Percentiles rank a stretch among this genome's conserved stretches.
Evolutionary conservation across 108 stramenopile genomes (phyloP).

Genomic region (Pseudonitzschia multiseries): DNA sequence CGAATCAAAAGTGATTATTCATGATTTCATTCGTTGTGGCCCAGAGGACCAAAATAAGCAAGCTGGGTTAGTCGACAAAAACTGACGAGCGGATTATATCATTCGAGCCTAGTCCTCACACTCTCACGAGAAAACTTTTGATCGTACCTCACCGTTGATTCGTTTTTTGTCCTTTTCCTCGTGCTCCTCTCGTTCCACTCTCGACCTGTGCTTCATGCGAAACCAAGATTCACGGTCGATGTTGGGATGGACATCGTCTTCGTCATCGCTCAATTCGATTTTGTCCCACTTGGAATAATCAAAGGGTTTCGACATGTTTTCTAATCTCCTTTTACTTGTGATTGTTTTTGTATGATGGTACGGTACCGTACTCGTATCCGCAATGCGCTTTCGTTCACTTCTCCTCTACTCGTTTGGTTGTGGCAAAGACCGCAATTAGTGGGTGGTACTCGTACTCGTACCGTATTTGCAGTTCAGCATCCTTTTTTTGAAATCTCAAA

Average conservation of each 20-base stretch:
- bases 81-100: no score
- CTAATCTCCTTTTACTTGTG: background rate
- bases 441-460: no score
- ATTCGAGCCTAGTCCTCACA: no score
- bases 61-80: background rate
- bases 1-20: background rate
- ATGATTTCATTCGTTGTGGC: background rate
- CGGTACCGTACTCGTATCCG: background rate
- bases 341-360: background rate
- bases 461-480: no score
- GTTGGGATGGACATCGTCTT: constrained; percentile 98
- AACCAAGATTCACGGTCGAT: constrained; percentile 98
- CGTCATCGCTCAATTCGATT: constrained; percentile 96
- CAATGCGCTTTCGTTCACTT: no score
- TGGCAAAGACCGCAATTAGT: no score
- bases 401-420: no score
- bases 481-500: no score
- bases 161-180: constrained; percentile 87
- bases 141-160: constrained; percentile 70
- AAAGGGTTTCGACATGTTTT: constrained; percentile 83
- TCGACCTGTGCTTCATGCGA: constrained; percentile 91
- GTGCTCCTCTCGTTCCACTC: constrained; percentile 91
- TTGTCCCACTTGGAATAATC: constrained; percentile 99
- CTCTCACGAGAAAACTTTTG: no score
- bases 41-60: background rate